Base-by-base conservation (phyloP, 768 basidiomycete species). In the Hypholoma sublateritium region DNA sequence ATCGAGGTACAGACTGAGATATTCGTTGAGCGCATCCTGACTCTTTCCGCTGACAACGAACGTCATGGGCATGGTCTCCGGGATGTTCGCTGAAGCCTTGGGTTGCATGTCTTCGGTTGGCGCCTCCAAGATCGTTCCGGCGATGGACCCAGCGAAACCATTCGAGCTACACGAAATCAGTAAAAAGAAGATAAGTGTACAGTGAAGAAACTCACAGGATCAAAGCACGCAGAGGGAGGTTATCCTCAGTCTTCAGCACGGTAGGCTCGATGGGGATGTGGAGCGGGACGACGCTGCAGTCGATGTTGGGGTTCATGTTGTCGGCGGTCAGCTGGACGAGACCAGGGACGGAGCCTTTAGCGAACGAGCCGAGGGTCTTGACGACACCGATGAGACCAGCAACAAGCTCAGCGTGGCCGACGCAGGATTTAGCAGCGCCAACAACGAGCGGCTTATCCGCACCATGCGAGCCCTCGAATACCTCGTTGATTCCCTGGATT, bases 1-100 rank as follows among this genome's bases (percentile, higher is more conserved):
- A 7, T 70, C 69, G 19, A 72, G 58, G 60, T 75, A 75, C 8
- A 62, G 60, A 22, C 67, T 55, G 34, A 75, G 45, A 50, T 74
- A 72, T 21, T 65, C 61, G 3, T 42, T 56, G 13, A 75, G 65
- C 1, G 71, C 74, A 1, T 60, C 66, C 21, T 62, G 65, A 50
- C 62, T 70, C 53, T 75, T 75, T 14, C 67, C 73, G 50, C 72
- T 74, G 57, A 74, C 62, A n/a, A 70, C 67, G 50, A 75, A 74
- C 46, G 72, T 42, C 63, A 71, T 58, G 7, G 69, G 50, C 2
- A 54, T 63, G 8, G 48, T 58, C 13, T 65, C 61, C 6, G 62
- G 59, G 37, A 62, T 59, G 13, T 56, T 44, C 6, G 62, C 21
- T 43, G 62, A 21, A 21, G 55, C 24, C 3, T 19, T 53, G 32